Evolutionary conservation across 768 basidiomycete species (phyloP), one percentile per base, ranked within the genome.

Genomic region (Termitomyces sp.): DNA sequence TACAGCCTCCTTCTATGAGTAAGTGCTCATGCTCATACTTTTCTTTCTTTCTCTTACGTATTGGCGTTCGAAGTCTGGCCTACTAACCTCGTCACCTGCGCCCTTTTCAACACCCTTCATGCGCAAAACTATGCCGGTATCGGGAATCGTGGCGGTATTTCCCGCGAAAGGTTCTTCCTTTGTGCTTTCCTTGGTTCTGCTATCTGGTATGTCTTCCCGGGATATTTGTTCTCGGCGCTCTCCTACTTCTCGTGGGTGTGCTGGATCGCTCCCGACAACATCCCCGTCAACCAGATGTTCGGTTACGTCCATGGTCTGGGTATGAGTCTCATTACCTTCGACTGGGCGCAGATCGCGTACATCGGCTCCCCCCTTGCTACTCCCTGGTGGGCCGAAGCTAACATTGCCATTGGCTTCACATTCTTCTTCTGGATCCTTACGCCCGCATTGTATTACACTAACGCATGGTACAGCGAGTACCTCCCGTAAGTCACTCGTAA

Each of bases 311-410:
- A 75, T 72, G 85, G 70, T 15, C 69, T 88, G 68, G 86, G 87
- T 32, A 90, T 92, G 88, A 86, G 87, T 64, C 68, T 91, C 62
- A 71, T 92, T 67, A 90, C 90, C 36, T 91, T 94, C 70, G 91
- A 93, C 66, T 94, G 91, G 92, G 78, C 86, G 3, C 87, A 90
- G 74, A 86, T 87, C 59, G 82, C 86, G 8, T 90, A 86, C 68
- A 85, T 85, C 57, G 84, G 83, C 18, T 85, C 84, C 24, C 91
- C 91, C 0, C 84, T 93, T 50, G 86, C 88, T 6, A 85, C 88
- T 11, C 91, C 91, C 2, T 93, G 90, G 89, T 91, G 89, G 89
- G 89, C 89, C 3, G 84, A 88, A 69, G 89, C 87, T 12, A 91
- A 92, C 71, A 77, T 91, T 57, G 72, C 81, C 3, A 74, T 69